phyloP scores from a whole-genome alignment of 2,329 filamentous ascomycete genomes.

The Didymella pinodella region DNA sequence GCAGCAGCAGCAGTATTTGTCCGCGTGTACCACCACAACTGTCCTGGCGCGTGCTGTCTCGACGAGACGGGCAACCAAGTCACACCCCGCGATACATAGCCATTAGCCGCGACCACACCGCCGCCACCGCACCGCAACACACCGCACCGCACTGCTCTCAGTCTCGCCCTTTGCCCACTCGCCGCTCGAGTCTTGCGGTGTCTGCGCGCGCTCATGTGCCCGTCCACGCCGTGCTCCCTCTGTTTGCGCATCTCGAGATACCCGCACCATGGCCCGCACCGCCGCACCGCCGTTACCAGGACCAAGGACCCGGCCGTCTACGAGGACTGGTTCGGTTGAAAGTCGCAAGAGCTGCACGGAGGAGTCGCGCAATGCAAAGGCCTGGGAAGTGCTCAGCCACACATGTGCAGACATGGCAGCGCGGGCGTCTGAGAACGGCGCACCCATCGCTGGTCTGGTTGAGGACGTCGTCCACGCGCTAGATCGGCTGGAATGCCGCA shows the following conservation, averaged over 20 bases:
- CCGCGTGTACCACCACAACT: constrained; percentile 29
- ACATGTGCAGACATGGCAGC: constrained; percentile 27
- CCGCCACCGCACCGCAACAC: constrained; percentile 4
- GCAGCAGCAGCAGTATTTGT: constrained; percentile 14
- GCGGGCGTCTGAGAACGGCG: constrained; percentile 38
- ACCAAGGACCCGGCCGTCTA: constrained; percentile 45
- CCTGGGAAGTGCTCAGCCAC: constrained; percentile 26
- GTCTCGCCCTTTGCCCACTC: constrained; percentile 7
- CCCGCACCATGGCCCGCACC: constrained; percentile 47
- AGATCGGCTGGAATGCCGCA: constrained; percentile 40
- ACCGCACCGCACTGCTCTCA: constrained; percentile 5
- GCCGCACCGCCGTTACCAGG: constrained; percentile 41
- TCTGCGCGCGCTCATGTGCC: constrained; percentile 49
- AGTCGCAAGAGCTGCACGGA: constrained; percentile 28
- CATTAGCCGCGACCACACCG: constrained; percentile 1
- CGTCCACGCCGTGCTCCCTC: constrained; percentile 45
- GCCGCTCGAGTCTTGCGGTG: constrained; percentile 38
- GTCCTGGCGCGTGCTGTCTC: constrained; percentile 20
- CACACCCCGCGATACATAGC: constrained; percentile 24
- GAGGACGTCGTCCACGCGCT: constrained; percentile 40
- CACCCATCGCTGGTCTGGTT: constrained; percentile 34
- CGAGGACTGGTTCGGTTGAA: constrained; percentile 48
- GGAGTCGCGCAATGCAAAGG: constrained; percentile 12
- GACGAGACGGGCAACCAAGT: constrained; percentile 33
- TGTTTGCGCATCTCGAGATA: constrained; percentile 47